Conservation (phyloP, 2,329 filamentous ascomycete species). For the Rhytidhysteron rufulum region DNA sequence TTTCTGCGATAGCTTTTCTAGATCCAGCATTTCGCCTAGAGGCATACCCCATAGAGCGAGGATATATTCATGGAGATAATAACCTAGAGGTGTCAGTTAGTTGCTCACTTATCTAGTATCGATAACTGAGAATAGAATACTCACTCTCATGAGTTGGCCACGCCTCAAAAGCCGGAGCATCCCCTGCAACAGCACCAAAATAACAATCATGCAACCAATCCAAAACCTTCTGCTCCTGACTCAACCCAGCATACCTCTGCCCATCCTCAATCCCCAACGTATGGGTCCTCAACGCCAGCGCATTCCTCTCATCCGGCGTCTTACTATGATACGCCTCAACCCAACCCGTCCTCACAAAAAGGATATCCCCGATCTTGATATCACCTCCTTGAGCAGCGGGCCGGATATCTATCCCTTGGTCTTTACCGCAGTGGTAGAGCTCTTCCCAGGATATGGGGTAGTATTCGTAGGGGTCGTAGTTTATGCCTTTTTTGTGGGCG, state of each 20-base stretch:
- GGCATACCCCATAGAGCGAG: constrained; percentile 40
- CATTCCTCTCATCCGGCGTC: constrained; percentile 27
- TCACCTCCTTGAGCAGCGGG: constrained; percentile 52
- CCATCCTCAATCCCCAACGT: constrained; percentile 39
- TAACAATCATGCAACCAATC: constrained; percentile 68
- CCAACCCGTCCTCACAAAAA: constrained; percentile 62
- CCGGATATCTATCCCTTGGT: constrained; percentile 60
- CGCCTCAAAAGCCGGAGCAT: constrained; percentile 61
- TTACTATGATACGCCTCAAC: constrained; percentile 55
- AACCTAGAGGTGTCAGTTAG: constrained; percentile 17
- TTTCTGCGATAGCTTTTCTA: constrained; percentile 51
- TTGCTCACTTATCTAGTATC: background rate
- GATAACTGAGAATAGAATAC: background rate
- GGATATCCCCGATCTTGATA: constrained; percentile 59
- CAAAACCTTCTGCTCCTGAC: constrained; percentile 53
- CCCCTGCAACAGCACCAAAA: constrained; percentile 63
- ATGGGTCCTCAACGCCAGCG: constrained; percentile 42
- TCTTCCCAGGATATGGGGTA: constrained; percentile 42
- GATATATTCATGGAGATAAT: constrained; percentile 35
- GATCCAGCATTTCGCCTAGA: constrained; percentile 38
- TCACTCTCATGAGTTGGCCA: constrained; percentile 51
- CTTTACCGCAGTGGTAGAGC: constrained; percentile 55
- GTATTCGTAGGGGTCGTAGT: constrained; percentile 40
- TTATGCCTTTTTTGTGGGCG: constrained; percentile 38
- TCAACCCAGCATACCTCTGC: constrained; percentile 47